Base-by-base conservation (phyloP, 495 filamentous ascomycete species). In the Daldinia childiae region DNA sequence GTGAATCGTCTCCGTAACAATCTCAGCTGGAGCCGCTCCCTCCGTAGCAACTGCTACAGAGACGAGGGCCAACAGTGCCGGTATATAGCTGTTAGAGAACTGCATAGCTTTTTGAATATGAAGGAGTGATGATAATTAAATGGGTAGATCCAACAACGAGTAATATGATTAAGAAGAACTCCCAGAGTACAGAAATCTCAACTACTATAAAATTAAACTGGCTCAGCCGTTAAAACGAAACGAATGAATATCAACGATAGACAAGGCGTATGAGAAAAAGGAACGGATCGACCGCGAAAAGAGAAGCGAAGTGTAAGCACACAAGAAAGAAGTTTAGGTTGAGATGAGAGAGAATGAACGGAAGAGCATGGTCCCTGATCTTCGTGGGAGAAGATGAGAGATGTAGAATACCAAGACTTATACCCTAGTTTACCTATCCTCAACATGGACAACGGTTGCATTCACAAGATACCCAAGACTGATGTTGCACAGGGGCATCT, bases 211-310 rank as follows among this genome's bases (percentile, higher is more conserved):
- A 61, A 64, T 68, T 64, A 64, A 68, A 68, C 54, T 56, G 69
- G 69, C 64, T 21, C 69, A 72, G 69, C 69, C 69, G 59, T 57
- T 14, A 51, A 64, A 71, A 69, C 60, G 69, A 72, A 72, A 72
- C 69, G 69, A 72, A 72, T 29, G 69, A 60, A 68, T 67, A 21
- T n/a, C 41, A 38, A 72, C 64, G 52, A 61, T 63, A 58, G 59
- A 27, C 30, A 67, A 56, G 30, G 38, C 26, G 55, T 26, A 68
- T 61, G 45, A 14, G 39, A 68, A 68, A 62, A 57, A 54, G 30
- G 69, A 67, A 72, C 69, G 69, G 69, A 72, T 72, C 69, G 64
- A 72, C 69, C 69, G 69, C 58, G 32, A 58, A 66, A 57, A 66
- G 38, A 68, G 58, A 72, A 66, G 14, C 5, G 69, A 72, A 72